Base-by-base conservation (phyloP, 2,329 filamentous ascomycete species). In the Colletotrichum viniferum region DNA sequence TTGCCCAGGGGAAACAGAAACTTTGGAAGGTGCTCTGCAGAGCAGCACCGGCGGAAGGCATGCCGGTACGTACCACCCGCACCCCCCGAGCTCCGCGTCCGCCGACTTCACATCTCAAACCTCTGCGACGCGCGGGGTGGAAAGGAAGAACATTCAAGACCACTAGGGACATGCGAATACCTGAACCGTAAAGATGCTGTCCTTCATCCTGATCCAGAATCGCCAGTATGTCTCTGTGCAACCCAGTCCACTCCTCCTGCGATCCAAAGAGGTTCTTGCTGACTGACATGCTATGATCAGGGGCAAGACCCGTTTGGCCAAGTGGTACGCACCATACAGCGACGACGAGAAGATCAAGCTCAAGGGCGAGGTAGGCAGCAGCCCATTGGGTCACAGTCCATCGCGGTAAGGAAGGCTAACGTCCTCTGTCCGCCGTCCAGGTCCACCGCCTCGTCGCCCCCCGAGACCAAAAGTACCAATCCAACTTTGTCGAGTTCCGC, bases 281-380 rank as follows among this genome's bases (percentile, higher is more conserved):
- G n/a, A 34, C 61, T 63, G 61, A 63, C 61, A 63, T 24, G 18
- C 61, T 24, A 18, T n/a, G n/a, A 34, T 43, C 61, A 98, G 96
- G 91, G 97, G 97, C 87, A 99, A 99, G 89, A 99, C 97, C 80
- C 94, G 97, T 81, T 91, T 99, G 78, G 97, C 97, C 78, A 99
- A 99, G 88, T 99, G 96, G 96, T 99, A 99, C 89, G 95, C 94
- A 79, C 96, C 97, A 77, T 99, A 98, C 89, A 97, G 93, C 86
- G 97, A 99, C 89, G 96, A 98, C 85, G 96, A 99, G 85, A 99
- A 99, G 89, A 95, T 99, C 85, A 98, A 98, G 87, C 90, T 99
- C 81, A 99, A 99, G 87, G 97, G 97, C 90, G 97, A 99, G 88
- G 94, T 95, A 87, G 73, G 87, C 21, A 30, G 36, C 8, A 60